These are phyloP conservation scores for Gypsophila paniculata DNA, from an alignment of 179 eudicot species.

Conservation along the genomic window DNA sequence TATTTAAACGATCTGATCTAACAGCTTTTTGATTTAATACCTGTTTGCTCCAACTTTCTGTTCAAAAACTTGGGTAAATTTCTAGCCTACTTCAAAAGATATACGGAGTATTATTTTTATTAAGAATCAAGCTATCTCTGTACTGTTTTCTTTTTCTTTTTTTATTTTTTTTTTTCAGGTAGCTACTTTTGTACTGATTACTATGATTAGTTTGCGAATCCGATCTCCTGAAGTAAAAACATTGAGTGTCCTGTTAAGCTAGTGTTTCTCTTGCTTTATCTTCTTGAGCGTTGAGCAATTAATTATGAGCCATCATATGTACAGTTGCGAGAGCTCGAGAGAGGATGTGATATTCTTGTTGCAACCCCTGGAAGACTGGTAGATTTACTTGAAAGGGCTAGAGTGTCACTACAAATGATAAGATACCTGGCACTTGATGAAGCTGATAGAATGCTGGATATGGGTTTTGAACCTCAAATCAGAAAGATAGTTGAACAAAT, in stretches of 20 bases:
- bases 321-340: slow-evolving; percentile 88
- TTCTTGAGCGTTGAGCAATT: neutral
- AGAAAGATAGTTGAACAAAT: slow-evolving; percentile 86
- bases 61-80: too few species aligned
- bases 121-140: too few species aligned
- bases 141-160: too few species aligned
- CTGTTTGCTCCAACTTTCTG: too few species aligned
- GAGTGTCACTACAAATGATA: slow-evolving; percentile 73
- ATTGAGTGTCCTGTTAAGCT: neutral
- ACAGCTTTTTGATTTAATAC: too few species aligned
- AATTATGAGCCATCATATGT: slow-evolving; percentile 11
- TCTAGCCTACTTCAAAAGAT: too few species aligned
- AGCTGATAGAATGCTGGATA: slow-evolving; percentile 90
- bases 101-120: too few species aligned
- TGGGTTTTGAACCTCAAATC: slow-evolving; percentile 94
- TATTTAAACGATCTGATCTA: too few species aligned
- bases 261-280: neutral
- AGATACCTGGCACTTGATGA: slow-evolving; percentile 81
- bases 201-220: too few species aligned
- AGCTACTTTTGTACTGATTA: too few species aligned
- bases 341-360: slow-evolving; percentile 96
- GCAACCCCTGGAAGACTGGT: slow-evolving; percentile 97
- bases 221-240: neutral
- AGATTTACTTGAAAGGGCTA: slow-evolving; percentile 86
- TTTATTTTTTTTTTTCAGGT: too few species aligned